Conservation (phyloP, 768 basidiomycete genomes). For the Pholiota microspora region DNA sequence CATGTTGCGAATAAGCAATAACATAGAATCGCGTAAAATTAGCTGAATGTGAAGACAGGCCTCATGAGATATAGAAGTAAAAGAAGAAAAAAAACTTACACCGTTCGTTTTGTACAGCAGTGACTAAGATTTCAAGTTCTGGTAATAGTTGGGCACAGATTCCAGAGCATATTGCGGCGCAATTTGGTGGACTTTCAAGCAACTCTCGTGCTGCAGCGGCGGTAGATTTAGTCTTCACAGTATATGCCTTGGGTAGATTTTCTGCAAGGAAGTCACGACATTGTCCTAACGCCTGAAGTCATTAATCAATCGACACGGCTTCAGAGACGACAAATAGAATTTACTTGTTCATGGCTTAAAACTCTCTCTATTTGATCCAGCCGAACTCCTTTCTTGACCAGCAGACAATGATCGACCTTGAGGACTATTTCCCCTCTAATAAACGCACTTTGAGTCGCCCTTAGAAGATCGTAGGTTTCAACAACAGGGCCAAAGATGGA, state of each 20-base stretch:
- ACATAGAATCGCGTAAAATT: constrained; percentile 75
- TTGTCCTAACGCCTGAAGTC: constrained; percentile 69
- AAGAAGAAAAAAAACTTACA: constrained; percentile 28
- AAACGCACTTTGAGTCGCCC: constrained; percentile 44
- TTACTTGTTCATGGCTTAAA: constrained; percentile 80
- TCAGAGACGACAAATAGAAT: neutral
- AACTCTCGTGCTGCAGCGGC: constrained; percentile 63
- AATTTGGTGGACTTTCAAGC: constrained; percentile 38
- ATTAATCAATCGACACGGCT: neutral
- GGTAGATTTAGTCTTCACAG: constrained; percentile 67
- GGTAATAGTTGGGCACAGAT: constrained; percentile 59
- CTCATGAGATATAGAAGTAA: neutral
- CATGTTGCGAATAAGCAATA: constrained; percentile 37
- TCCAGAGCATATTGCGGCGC: constrained; percentile 75
- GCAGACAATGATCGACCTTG: constrained; percentile 65
- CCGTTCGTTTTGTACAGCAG: constrained; percentile 63
- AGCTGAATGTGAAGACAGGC: constrained; percentile 32
- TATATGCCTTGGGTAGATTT: constrained; percentile 49
- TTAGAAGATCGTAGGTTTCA: constrained; percentile 71
- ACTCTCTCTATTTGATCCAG: constrained; percentile 54
- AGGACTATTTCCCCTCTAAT: constrained; percentile 61
- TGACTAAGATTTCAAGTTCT: constrained; percentile 57
- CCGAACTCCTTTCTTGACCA: constrained; percentile 58
- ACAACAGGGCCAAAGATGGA: constrained; percentile 69
- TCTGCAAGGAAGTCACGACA: constrained; percentile 60